Base-by-base conservation (phyloP, 192 early-diverging fungal species). In the Cladochytrium replicatum region DNA sequence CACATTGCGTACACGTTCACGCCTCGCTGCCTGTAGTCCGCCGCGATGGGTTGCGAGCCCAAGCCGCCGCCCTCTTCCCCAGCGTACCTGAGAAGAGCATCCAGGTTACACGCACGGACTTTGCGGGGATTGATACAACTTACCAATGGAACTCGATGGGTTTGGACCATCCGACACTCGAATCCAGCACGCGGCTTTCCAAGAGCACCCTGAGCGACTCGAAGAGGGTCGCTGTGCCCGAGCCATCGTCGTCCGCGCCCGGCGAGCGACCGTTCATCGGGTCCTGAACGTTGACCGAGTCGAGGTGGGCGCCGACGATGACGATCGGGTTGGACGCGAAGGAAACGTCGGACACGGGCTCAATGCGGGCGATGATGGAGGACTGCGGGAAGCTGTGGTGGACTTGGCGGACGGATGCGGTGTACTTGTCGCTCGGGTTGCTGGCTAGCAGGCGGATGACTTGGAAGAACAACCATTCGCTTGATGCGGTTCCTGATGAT, bases 131-230 rank as follows among this genome's bases (percentile, higher is more conserved):
- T 2, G 21, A 25, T 37, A 11, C 9, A 15, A n/a, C 6, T 47
- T 19, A 60, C 83, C 87, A 92, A 69, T 94, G 91, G 71, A 94
- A 92, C 58, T 94, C 91, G n/a, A 94, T 82, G 23, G 89, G 74
- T 2, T 43, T 28, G 5, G 66, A 42, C 13, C 85, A 88, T 28
- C 53, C 61, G 60, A 89, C 86, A 0, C 70, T 77, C 27, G 64
- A 28, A 66, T 21, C 53, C 40, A 29, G 80, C 69, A 6, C n/a
- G n/a, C n/a, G n/a, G n/a, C n/a, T n/a, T n/a, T n/a, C n/a, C n/a
- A 87, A 57, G 29, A 69, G 65, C 23, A 84, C 75, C 42, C 4
- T 48, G 63, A 92, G 72, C 11, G 84, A 68, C 61, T 91, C 88
- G 6, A 91, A 57, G 29, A 88, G 85, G 3, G 86, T 87, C 19